A percentile compares a stretch with the other conserved stretches of the same genome.
Conservation (phyloP, 345 rosid species). For the Cochlearia excelsa region DNA sequence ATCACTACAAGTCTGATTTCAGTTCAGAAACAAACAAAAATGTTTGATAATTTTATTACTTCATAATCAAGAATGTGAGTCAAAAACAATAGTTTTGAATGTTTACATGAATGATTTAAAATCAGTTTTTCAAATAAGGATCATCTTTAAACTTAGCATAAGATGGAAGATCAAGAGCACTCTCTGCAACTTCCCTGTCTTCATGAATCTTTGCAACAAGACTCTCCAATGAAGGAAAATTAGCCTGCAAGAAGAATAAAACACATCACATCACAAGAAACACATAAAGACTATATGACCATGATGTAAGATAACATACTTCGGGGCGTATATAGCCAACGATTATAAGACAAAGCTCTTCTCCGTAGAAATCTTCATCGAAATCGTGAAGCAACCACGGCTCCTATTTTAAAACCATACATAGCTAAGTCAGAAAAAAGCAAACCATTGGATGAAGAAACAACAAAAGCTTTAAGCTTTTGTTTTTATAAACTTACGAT, state of each 20-base stretch:
- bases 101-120: constrained; percentile 14
- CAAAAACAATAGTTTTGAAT: neutral
- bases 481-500: constrained; percentile 50
- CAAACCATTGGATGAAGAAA: neutral
- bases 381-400: constrained; percentile 95
- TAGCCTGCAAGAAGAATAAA: constrained; percentile 44
- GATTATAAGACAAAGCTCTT: constrained; percentile 68
- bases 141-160: constrained; percentile 57
- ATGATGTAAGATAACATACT: constrained; percentile 38
- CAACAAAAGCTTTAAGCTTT: neutral
- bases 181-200: constrained; percentile 64
- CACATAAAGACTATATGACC: neutral
- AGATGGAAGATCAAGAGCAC: constrained; percentile 69
- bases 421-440: neutral
- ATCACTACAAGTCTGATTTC: neutral
- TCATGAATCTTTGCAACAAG: constrained; percentile 70
- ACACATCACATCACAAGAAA: neutral
- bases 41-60: constrained; percentile 3
- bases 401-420: constrained; percentile 44
- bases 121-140: constrained; percentile 44
- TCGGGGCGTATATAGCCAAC: constrained; percentile 91
- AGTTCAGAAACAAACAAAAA: constrained; percentile 32
- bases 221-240: constrained; percentile 70
- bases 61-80: constrained; percentile 22
- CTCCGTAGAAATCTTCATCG: constrained; percentile 80